These are phyloP conservation scores for Phytophthora boehmeriae DNA, from an alignment of 352 stramenopile species.

Conservation along the genomic window DNA sequence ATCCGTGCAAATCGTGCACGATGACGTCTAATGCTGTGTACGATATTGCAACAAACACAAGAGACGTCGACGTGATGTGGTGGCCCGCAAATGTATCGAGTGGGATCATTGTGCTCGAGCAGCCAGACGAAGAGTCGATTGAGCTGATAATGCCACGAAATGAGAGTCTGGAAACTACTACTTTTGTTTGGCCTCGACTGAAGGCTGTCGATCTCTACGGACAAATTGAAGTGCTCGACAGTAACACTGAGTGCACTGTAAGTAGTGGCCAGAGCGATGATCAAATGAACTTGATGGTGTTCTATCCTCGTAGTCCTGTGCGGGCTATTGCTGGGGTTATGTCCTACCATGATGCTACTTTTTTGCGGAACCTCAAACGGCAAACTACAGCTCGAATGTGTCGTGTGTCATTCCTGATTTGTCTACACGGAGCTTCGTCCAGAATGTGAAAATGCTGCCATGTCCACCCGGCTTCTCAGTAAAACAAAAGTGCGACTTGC, in stretches of 20 bases:
- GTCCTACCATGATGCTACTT: slow-evolving; percentile 48
- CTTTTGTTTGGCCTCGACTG: slow-evolving; percentile 57
- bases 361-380: slow-evolving; percentile 22
- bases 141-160: slow-evolving; percentile 28
- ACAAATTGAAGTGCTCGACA: slow-evolving; percentile 68
- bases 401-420: slow-evolving; percentile 46
- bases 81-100: slow-evolving; percentile 58
- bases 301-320: slow-evolving; percentile 38
- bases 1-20: slow-evolving; percentile 43
- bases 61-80: slow-evolving; percentile 57
- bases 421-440: slow-evolving; percentile 36
- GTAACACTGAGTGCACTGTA: slow-evolving; percentile 45
- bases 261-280: slow-evolving; percentile 18
- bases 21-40: slow-evolving; percentile 60
- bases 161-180: slow-evolving; percentile 30
- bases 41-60: slow-evolving; percentile 64
- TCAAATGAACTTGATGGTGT: slow-evolving; percentile 23
- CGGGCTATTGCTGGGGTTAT: slow-evolving; percentile 42
- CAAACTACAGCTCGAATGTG: slow-evolving; percentile 46
- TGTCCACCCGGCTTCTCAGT: slow-evolving; percentile 56
- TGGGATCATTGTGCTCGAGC: slow-evolving; percentile 45
- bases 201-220: slow-evolving; percentile 64
- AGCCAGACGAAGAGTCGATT: slow-evolving; percentile 58
- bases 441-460: slow-evolving; percentile 38
- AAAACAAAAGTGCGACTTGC: slow-evolving; percentile 42